Evolutionary conservation across 179 eudicot genomes (phyloP), one percentile per base, ranked within the genome.

Genomic region (Corrigiola litoralis): DNA sequence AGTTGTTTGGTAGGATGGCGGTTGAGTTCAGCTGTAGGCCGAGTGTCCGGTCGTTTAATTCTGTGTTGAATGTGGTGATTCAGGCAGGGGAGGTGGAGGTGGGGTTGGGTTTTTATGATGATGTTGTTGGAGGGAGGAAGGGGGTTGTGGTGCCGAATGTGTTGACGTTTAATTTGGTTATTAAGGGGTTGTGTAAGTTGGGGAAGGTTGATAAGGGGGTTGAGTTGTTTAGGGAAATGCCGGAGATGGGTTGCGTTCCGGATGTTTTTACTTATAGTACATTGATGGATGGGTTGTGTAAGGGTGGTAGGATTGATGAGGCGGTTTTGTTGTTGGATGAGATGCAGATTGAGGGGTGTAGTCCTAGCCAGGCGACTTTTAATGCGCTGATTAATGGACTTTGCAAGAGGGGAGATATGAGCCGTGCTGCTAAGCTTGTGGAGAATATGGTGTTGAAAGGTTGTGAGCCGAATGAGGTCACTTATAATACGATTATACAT

Each of bases 381-480:
- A 94, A 94, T 75, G 86, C 85, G 11, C 67, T 94, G 57, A 86
- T 94, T 54, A 80, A 80, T 71, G 99, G 86, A 61, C 75, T 94
- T 40, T 94, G 99, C 61, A 87, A 78, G 78, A 81, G 61, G 74
- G 97, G 99, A 50, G 87, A 90, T 50, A 70, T 94, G 79, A 52
- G 76, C 13, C 86, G 99, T 29, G 97, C 97, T 0, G 86, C 82
- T 25, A 94, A 90, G 53, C 83, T 94, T 53, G 87, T 87, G 60
- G 94, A 94, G 21, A 94, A 94, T 66, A 94, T 94, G 99, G 69
- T 84, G 54, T 79, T 94, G 41, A 94, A 94, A 79, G 97, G 95
- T 24, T 94, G 94, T 74, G 66, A 53, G 16, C 95, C 97, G 0
- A 94, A 90, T 77, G 86, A 80, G 74, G 90, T 86, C 38, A 94